Conservation (phyloP, 805 yeast genomes). For the Spathaspora passalidarum region DNA sequence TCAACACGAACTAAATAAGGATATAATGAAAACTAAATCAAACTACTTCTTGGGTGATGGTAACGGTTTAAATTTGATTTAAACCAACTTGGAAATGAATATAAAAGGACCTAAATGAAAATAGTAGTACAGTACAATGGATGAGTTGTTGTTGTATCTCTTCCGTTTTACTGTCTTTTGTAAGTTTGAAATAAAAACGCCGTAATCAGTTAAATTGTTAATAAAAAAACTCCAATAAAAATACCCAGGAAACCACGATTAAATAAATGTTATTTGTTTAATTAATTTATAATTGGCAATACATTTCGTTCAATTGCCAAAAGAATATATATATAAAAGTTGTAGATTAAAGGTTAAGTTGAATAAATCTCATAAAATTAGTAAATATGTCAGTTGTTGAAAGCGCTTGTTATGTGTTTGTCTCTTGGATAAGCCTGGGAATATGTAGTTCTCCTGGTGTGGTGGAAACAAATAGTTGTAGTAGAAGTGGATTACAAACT, state of each 20-base stretch:
- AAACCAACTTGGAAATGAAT: conserved; percentile 2
- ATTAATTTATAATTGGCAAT: conserved; percentile 1
- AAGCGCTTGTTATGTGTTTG: background rate
- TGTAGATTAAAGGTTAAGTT: background rate
- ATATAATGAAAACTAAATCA: conserved; percentile 2
- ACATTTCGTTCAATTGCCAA: conserved; percentile 1
- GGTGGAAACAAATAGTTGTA: background rate
- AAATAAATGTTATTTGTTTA: background rate
- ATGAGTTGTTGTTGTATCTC: background rate
- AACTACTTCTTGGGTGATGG: conserved; percentile 2
- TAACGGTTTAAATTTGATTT: background rate
- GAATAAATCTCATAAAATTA: background rate
- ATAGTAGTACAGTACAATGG: background rate
- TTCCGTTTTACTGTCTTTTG: background rate
- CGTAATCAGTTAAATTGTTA: background rate
- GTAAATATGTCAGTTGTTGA: background rate
- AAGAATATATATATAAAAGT: background rate
- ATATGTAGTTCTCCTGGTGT: background rate
- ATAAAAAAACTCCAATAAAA: conserved; percentile 1
- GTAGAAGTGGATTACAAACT: background rate
- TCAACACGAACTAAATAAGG: conserved; percentile 10
- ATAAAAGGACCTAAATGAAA: background rate
- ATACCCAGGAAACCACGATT: conserved; percentile 1
- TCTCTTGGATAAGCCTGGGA: background rate
- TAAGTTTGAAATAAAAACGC: background rate